Percentiles rank a stretch among this genome's conserved stretches.
Evolutionary conservation across 306 rosid species (phyloP).

Genomic region (Corylus avellana): DNA sequence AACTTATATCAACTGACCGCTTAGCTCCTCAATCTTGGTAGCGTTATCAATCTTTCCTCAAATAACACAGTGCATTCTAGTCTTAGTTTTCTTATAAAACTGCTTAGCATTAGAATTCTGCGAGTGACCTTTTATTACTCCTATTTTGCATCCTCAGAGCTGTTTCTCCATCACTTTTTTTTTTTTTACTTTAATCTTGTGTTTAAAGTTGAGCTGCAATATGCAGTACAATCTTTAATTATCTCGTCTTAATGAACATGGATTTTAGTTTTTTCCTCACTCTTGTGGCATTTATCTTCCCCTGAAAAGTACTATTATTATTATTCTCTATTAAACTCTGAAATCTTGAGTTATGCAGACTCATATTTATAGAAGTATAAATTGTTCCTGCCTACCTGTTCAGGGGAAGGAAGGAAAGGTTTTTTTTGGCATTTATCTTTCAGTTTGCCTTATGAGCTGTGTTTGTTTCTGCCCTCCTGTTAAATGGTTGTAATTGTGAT

Average conservation of each 20-base stretch:
- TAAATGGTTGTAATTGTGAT: neutral
- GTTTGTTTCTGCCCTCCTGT: neutral
- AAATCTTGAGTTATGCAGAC: neutral
- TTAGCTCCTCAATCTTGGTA: constrained; percentile 97
- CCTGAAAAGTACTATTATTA: neutral
- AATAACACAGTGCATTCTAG: neutral
- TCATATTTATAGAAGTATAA: neutral
- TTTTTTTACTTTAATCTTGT: neutral
- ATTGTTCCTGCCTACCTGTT: neutral
- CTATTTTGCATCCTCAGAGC: neutral
- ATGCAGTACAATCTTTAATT: neutral
- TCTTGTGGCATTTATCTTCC: too few relatives aligned
- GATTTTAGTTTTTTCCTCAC: neutral
- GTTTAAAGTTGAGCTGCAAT: neutral
- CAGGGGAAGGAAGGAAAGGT: neutral
- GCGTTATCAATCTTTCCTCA: constrained; percentile 22
- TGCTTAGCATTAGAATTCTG: neutral
- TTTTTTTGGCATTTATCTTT: neutral
- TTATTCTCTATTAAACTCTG: neutral
- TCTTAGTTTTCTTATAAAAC: neutral
- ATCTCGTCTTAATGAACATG: neutral
- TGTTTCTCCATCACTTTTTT: neutral
- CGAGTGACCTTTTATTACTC: neutral
- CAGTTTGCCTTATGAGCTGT: neutral
- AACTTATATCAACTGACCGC: constrained; percentile 87